A percentile compares a stretch with the other conserved stretches of the same genome.
phyloP scores from a whole-genome alignment of 1,139 yeast genomes.

The Meyerozyma sp. region DNA sequence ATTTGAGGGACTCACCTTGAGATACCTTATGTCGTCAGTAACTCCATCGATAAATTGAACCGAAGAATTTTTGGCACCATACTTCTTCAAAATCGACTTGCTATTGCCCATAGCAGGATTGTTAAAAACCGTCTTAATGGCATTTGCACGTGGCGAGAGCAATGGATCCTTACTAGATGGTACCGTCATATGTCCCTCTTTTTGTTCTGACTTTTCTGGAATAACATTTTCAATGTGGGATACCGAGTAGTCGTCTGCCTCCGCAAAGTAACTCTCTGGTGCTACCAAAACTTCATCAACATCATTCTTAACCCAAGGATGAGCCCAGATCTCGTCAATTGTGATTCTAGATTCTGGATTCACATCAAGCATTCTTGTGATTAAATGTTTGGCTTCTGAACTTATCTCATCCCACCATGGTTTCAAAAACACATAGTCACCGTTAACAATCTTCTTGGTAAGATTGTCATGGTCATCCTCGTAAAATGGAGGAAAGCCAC shows the following conservation, averaged over 20 bases:
- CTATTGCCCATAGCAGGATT: slow-evolving; percentile 34
- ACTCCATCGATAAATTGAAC: slow-evolving; percentile 19
- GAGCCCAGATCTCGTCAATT: slow-evolving; percentile 56
- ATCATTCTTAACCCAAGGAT: slow-evolving; percentile 32
- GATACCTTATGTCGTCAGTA: background rate
- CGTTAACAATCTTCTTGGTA: slow-evolving; percentile 77
- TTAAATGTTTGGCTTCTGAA: slow-evolving; percentile 65
- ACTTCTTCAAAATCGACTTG: slow-evolving; percentile 1
- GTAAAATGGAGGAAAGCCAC: slow-evolving; percentile 96
- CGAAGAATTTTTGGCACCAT: background rate
- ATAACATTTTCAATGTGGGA: background rate
- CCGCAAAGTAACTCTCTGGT: slow-evolving; percentile 8
- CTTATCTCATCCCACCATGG: slow-evolving; percentile 99
- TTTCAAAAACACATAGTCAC: slow-evolving; percentile 73
- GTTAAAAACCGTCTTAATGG: slow-evolving; percentile 42
- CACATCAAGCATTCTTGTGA: slow-evolving; percentile 47
- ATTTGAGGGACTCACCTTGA: background rate
- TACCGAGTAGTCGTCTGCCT: background rate
- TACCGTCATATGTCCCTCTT: background rate
- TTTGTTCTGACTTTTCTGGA: background rate
- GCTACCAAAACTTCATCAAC: background rate
- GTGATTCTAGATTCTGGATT: slow-evolving; percentile 66
- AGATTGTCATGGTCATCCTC: slow-evolving; percentile 81
- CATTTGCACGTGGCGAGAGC: slow-evolving; percentile 34
- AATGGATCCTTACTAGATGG: background rate